Base-by-base conservation (phyloP, 371 early-diverging fungal species). In the Mortierella sp. region DNA sequence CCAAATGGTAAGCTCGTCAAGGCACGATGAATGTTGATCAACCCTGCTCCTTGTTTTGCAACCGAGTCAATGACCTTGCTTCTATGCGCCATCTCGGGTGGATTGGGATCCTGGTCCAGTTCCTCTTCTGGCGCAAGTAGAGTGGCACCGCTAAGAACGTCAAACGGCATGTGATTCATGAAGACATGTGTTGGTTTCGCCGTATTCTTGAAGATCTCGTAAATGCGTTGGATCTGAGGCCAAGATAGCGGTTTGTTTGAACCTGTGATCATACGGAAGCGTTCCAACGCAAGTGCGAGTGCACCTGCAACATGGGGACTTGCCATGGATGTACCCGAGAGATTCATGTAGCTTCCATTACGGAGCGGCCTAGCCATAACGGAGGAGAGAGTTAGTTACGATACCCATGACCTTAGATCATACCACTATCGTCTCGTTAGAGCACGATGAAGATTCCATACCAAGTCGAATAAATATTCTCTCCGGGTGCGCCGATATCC, bases 221-320 rank as follows among this genome's bases (percentile, higher is more conserved):
- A 72, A 24, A 72, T 58, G 0, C 42, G 62, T 27, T 67, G 55
- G 16, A 72, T 52, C 18, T 50, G 54, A 5, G 48, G 2, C 61
- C 52, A 38, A 1, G 55, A 54, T 14, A 54, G 14, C 0, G 43
- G 14, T 1, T 6, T 23, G 3, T 10, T 16, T 0, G 16, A 12
- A 4, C 58, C 58, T 14, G 59, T 46, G 8, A 67, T 24, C 21
- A 18, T 34, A 3, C 64, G 58, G 10, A 28, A 43, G 12, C 50
- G 54, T 34, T 72, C 49, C 10, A 78, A 19, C 2, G 61, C 78
- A 46, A 89, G 72, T 9, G 90, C 90, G 10, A 83, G 72, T 56
- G 83, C 81, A 14, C 90, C 90, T 3, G 88, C 76, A 2, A 86
- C 64, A 48, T 87, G 88, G 0, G 90, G 90, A 59, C 84, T 72